Conservation (phyloP, 1,284 basidiomycete genomes). For the Ceratobasidium sp. region DNA sequence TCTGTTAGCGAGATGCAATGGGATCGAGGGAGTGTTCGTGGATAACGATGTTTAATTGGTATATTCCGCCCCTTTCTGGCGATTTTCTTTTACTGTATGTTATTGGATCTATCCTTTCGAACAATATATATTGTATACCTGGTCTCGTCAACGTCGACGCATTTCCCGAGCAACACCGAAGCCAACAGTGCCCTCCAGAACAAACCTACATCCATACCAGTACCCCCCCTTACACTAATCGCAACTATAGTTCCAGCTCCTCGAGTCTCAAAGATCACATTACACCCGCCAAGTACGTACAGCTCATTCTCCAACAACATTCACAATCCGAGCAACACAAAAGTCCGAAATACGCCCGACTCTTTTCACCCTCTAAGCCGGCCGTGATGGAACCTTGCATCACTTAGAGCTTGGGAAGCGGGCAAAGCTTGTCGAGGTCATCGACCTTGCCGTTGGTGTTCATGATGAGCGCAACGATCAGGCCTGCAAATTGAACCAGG, state of each 20-base stretch:
- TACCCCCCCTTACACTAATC: neutral
- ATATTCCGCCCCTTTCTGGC: neutral
- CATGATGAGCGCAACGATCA: conserved; percentile 92
- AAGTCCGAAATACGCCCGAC: conserved; percentile 15
- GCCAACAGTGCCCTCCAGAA: too few relatives aligned
- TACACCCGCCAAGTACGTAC: conserved; percentile 29
- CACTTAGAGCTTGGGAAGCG: conserved; percentile 38
- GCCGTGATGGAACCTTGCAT: neutral
- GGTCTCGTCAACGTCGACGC: neutral
- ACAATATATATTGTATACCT: conserved; percentile 30
- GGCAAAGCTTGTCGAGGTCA: conserved; percentile 42
- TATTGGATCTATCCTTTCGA: conserved; percentile 39
- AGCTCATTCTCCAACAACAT: conserved; percentile 7
- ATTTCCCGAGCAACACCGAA: neutral
- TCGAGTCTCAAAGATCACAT: conserved; percentile 29
- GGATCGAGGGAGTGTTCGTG: conserved; percentile 16
- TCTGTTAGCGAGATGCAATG: conserved; percentile 41
- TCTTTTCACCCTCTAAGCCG: neutral
- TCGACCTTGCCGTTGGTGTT: conserved; percentile 62
- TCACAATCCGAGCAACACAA: conserved; percentile 38
- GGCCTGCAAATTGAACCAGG: conserved; percentile 59
- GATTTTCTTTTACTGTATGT: conserved; percentile 19
- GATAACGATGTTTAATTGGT: neutral
- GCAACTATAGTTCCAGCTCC: neutral
- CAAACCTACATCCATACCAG: too few relatives aligned